Evolutionary conservation across 371 early-diverging fungal genomes (phyloP).

Genomic region (Mycotypha africana): DNA sequence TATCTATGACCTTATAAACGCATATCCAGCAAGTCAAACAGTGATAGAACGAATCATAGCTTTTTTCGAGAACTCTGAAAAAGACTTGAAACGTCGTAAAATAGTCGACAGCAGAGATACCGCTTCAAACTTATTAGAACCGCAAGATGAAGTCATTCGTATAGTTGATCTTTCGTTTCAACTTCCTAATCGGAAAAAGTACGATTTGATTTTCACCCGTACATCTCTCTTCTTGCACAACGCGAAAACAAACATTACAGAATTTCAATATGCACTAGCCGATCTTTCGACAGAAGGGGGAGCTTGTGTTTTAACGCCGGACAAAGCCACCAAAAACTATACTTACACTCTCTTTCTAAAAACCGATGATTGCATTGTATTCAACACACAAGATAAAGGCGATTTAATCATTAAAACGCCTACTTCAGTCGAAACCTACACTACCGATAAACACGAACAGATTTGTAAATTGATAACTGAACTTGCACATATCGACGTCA

Average conservation of each 20-base stretch:
- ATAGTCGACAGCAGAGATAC: slow-evolving; percentile 2
- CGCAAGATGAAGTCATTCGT: slow-evolving; percentile 10
- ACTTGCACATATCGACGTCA: slow-evolving; percentile 12
- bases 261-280: slow-evolving; percentile 12
- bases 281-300: slow-evolving; percentile 22
- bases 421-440: neutral
- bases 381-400: slow-evolving; percentile 32
- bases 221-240: slow-evolving; percentile 13
- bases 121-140: neutral
- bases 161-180: slow-evolving; percentile 29
- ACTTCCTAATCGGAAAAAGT: slow-evolving; percentile 33
- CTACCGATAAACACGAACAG: slow-evolving; percentile 8
- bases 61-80: slow-evolving; percentile 20
- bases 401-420: slow-evolving; percentile 7
- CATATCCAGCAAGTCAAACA: slow-evolving; percentile 20
- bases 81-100: slow-evolving; percentile 26
- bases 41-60: slow-evolving; percentile 29
- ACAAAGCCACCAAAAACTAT: slow-evolving; percentile 29
- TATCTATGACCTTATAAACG: slow-evolving; percentile 21
- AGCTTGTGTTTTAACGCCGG: slow-evolving; percentile 45
- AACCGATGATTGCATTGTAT: slow-evolving; percentile 33
- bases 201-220: slow-evolving; percentile 23
- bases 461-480: slow-evolving; percentile 14
- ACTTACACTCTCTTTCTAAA: slow-evolving; percentile 32
- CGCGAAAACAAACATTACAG: slow-evolving; percentile 16